Conservation (phyloP, 2,329 filamentous ascomycete genomes). For the Colletotrichum camelliae region DNA sequence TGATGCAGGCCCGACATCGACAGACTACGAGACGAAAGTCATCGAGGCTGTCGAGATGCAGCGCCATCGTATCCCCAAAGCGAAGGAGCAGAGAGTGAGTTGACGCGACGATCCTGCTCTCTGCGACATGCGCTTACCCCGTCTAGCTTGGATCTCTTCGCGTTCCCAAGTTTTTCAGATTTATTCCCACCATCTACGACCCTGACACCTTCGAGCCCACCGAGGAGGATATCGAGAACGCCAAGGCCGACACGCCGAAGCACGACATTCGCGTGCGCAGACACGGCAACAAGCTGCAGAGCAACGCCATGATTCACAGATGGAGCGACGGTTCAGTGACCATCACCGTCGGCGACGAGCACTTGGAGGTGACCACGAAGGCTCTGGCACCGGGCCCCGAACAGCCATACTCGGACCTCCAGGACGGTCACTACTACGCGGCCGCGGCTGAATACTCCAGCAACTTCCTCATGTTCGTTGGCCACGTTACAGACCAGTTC, state of each 20-base stretch:
- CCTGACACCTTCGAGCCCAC: constrained; percentile 69
- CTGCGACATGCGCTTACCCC: neutral
- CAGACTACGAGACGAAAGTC: constrained; percentile 51
- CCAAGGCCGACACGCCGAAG: constrained; percentile 60
- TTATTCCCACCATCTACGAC: constrained; percentile 72
- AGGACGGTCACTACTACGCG: constrained; percentile 79
- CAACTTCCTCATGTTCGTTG: constrained; percentile 73
- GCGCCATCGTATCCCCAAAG: constrained; percentile 73
- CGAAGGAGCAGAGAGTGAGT: constrained; percentile 72
- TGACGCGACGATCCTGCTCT: neutral
- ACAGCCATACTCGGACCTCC: constrained; percentile 68
- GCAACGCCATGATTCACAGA: constrained; percentile 75
- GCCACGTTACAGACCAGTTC: constrained; percentile 77
- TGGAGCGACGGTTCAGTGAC: constrained; percentile 84
- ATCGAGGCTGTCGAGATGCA: constrained; percentile 70
- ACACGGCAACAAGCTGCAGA: constrained; percentile 71
- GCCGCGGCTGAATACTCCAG: constrained; percentile 73
- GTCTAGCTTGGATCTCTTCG: constrained; percentile 72
- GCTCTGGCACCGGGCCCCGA: constrained; percentile 66
- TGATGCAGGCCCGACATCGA: constrained; percentile 40
- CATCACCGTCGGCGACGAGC: constrained; percentile 75
- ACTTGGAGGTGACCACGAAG: constrained; percentile 78
- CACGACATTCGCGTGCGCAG: constrained; percentile 74
- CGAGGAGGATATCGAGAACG: constrained; percentile 59
- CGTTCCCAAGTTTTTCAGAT: constrained; percentile 74